A percentile compares a stretch with the other conserved stretches of the same genome.
These are phyloP conservation scores for Capillidium rhysosporum DNA, from an alignment of 371 early-diverging fungal genomes.

Conservation along the genomic window DNA sequence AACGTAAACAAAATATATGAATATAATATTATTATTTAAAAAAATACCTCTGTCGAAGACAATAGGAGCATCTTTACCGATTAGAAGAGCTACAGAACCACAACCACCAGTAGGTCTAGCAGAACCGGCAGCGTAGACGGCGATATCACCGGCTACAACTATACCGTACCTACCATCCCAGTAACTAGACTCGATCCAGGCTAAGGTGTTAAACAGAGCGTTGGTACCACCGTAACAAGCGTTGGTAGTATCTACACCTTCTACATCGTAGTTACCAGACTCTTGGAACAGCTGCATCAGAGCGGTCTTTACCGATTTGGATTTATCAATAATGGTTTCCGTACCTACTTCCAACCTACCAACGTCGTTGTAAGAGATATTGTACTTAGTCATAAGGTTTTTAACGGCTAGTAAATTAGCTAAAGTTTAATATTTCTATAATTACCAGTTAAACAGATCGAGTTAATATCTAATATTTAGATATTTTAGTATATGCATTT, in stretches of 20 bases:
- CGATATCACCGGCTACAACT: conserved; percentile 93
- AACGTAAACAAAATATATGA: neutral
- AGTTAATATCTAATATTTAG: conserved; percentile 10
- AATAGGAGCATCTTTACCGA: conserved; percentile 88
- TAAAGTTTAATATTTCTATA: neutral
- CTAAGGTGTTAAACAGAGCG: conserved; percentile 87
- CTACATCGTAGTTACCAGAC: conserved; percentile 78
- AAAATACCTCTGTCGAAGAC: conserved; percentile 58
- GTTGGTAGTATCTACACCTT: conserved; percentile 93
- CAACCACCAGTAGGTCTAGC: conserved; percentile 94
- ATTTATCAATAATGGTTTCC: conserved; percentile 95
- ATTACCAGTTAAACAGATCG: conserved; percentile 8
- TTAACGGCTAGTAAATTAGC: conserved; percentile 43
- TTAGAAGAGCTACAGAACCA: conserved; percentile 82
- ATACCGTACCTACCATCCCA: conserved; percentile 87
- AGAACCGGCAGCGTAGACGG: conserved; percentile 79
- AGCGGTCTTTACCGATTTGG: conserved; percentile 90
- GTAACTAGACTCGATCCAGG: conserved; percentile 85
- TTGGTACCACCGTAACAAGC: conserved; percentile 98
- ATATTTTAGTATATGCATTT: neutral
- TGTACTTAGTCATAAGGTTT: conserved; percentile 78
- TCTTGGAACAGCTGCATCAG: conserved; percentile 86
- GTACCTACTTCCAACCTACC: conserved; percentile 97
- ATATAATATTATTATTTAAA: neutral
- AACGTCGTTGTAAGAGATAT: conserved; percentile 60